Evolutionary conservation across 2,329 filamentous ascomycete genomes (phyloP).

Genomic region (Dactylonectria macrodidyma): DNA sequence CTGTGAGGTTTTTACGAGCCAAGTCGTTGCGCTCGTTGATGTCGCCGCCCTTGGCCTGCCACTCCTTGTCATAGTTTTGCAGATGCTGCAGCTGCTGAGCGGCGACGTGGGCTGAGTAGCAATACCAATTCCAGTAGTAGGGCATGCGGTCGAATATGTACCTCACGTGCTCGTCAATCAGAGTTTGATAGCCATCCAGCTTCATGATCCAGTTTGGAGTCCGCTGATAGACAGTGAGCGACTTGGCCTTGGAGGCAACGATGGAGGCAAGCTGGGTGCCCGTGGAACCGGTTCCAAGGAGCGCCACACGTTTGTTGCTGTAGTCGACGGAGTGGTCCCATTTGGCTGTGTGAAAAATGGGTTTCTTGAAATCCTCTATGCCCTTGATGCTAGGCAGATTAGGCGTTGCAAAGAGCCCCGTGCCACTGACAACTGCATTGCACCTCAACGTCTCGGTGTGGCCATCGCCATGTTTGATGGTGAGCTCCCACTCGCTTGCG

Average conservation of each 20-base stretch:
- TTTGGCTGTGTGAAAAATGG: conserved; percentile 21
- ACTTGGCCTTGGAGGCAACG: conserved; percentile 19
- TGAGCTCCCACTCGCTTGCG: conserved; percentile 19
- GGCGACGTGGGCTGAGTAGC: conserved; percentile 25
- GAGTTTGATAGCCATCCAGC: conserved; percentile 12
- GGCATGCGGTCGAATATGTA: conserved; percentile 28
- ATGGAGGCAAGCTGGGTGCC: conserved; percentile 18
- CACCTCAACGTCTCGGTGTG: conserved; percentile 6
- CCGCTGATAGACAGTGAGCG: conserved; percentile 24
- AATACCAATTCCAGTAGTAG: conserved; percentile 32
- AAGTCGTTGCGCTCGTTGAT: conserved; percentile 27
- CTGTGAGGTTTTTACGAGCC: conserved; percentile 13
- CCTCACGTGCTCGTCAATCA: conserved; percentile 11
- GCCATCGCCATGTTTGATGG: conserved; percentile 7
- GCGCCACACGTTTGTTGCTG: conserved; percentile 14
- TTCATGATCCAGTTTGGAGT: conserved; percentile 31
- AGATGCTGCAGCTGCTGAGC: conserved; percentile 26
- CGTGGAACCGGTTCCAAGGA: conserved; percentile 24
- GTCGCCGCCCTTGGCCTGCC: conserved; percentile 25
- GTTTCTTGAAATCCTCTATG: conserved; percentile 11
- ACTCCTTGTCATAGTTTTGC: conserved; percentile 14
- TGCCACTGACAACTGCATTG: conserved; percentile 24
- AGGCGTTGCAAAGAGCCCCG: conserved; percentile 24
- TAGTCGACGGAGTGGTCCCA: conserved; percentile 24
- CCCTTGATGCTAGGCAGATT: conserved; percentile 19